A percentile compares a stretch with the other conserved stretches of the same genome.
Evolutionary conservation across 352 stramenopile species (phyloP).

Genomic region (Phytophthora syringae): DNA sequence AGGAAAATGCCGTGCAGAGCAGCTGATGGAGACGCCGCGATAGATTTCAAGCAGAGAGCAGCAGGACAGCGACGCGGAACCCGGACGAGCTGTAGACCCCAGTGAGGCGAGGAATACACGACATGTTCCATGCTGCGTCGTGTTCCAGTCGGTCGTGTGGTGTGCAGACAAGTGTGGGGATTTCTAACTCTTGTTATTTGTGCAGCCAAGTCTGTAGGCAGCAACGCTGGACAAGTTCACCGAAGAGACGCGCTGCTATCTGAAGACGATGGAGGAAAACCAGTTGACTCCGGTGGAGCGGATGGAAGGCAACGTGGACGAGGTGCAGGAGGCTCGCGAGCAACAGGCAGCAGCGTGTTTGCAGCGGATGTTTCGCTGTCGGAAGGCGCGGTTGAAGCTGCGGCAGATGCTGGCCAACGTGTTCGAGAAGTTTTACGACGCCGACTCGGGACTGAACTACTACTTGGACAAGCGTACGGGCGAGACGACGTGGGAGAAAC

Average conservation of each 20-base stretch:
- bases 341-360: conserved; percentile 45
- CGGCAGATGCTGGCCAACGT: conserved; percentile 56
- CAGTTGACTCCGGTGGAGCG: conserved; percentile 16
- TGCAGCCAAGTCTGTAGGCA: too few species aligned
- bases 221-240: not conserved
- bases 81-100: conserved; percentile 27
- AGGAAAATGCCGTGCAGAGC: conserved; percentile 27
- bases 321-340: conserved; percentile 18
- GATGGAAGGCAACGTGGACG: conserved; percentile 22
- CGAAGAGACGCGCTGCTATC: conserved; percentile 25
- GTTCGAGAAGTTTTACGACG: conserved; percentile 78
- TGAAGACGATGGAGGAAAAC: not conserved
- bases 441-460: conserved; percentile 67
- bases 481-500: conserved; percentile 82
- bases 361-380: conserved; percentile 69
- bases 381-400: conserved; percentile 50
- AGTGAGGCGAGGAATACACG: conserved; percentile 37
- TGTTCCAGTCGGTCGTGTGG: conserved; percentile 3
- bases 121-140: conserved; percentile 25
- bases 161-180: not conserved
- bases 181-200: conserved; percentile 17
- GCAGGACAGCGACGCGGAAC: conserved; percentile 10
- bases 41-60: conserved; percentile 35
- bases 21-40: conserved; percentile 22
- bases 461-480: conserved; percentile 77